phyloP scores from a whole-genome alignment of 441 rosid genomes.

The Dalechampia spathulata region DNA sequence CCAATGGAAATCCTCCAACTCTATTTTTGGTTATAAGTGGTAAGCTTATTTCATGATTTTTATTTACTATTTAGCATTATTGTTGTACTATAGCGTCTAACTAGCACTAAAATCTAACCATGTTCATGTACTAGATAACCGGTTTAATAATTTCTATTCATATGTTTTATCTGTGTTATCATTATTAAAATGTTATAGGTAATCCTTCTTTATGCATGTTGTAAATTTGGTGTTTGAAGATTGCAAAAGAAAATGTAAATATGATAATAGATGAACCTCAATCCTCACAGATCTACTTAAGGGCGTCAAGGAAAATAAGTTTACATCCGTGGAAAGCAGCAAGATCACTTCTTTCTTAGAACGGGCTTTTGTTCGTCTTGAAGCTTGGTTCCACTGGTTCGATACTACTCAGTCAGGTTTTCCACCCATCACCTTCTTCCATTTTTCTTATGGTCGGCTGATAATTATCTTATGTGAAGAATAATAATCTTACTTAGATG shows the following conservation, averaged over 20 bases:
- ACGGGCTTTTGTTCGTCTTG: conserved; percentile 79
- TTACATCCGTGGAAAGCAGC: conserved; percentile 49
- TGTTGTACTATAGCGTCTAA: neutral
- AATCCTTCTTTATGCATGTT: conserved; percentile 1
- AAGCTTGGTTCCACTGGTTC: conserved; percentile 98
- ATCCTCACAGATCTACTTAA: conserved; percentile 56
- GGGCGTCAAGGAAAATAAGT: conserved; percentile 58
- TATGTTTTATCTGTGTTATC: neutral
- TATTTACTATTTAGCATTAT: conserved; percentile 1
- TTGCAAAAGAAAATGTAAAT: conserved; percentile 9
- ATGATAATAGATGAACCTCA: conserved; percentile 5
- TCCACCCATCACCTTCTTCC: neutral
- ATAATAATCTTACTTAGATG: neutral
- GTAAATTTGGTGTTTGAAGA: neutral
- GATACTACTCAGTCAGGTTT: conserved; percentile 85
- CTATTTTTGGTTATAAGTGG: conserved; percentile 85
- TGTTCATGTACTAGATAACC: too few species aligned
- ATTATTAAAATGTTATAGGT: neutral
- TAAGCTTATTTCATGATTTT: conserved; percentile 21
- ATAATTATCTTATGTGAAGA: neutral
- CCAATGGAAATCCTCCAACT: conserved; percentile 96
- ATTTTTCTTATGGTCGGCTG: neutral
- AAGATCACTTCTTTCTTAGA: conserved; percentile 70
- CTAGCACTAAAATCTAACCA: neutral
- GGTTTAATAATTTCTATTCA: neutral